Evolutionary conservation across 805 yeast genomes (phyloP).

Genomic region (Saturnispora quitensis): DNA sequence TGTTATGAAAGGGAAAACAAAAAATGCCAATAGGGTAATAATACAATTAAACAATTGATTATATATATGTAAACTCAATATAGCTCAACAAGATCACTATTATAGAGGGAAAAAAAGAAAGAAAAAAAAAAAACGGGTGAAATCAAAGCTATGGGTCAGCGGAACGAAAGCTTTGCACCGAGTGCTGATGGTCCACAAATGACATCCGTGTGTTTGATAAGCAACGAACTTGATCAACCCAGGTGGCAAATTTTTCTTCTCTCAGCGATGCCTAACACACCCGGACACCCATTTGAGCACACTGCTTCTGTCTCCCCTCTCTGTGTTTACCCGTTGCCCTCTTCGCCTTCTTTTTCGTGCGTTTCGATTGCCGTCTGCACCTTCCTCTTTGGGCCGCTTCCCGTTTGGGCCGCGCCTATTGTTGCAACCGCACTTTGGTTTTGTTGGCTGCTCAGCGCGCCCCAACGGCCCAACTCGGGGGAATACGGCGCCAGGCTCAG

Average conservation of each 20-base stretch:
- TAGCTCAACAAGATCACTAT: neutral
- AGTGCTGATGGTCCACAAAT: neutral
- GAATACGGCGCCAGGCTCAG: neutral
- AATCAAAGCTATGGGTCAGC: neutral
- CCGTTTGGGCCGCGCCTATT: neutral
- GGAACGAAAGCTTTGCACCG: constrained; percentile 1
- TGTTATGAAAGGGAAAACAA: neutral
- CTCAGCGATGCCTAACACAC: too few species aligned
- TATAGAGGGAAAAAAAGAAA: neutral
- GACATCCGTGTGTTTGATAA: neutral
- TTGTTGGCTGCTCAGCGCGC: neutral
- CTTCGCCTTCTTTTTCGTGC: neutral
- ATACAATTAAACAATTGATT: neutral
- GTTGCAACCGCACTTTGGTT: neutral
- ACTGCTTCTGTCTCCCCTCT: neutral
- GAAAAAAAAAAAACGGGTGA: neutral
- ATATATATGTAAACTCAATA: neutral
- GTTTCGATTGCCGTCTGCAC: neutral
- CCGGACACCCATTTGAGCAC: neutral
- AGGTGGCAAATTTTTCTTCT: neutral
- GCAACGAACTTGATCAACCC: neutral
- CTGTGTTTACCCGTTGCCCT: neutral
- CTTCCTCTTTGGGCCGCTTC: neutral
- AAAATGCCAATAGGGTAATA: neutral
- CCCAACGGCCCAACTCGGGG: neutral